Percentiles rank a stretch among this genome's conserved stretches.
Conservation (phyloP, 2,329 filamentous ascomycete species). For the Sphaerulina populicola region DNA sequence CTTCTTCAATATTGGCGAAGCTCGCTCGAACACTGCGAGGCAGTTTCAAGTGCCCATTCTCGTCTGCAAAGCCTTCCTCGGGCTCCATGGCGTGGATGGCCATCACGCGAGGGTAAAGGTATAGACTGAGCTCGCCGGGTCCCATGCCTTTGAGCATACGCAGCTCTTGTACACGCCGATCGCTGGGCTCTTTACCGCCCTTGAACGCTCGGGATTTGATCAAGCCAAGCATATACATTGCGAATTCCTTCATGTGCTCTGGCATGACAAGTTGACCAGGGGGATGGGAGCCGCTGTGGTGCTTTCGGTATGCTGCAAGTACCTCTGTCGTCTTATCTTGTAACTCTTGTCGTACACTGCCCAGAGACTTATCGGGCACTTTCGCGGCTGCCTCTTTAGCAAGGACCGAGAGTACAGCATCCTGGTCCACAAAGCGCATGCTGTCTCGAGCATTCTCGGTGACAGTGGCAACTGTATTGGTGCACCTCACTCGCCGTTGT, state of each 20-base stretch:
- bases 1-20: conserved; percentile 81
- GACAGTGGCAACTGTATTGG: conserved; percentile 86
- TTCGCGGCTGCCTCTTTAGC: conserved; percentile 92
- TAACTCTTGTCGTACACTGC: conserved; percentile 73
- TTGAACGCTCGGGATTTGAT: conserved; percentile 91
- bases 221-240: conserved; percentile 88
- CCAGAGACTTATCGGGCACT: conserved; percentile 62
- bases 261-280: conserved; percentile 90
- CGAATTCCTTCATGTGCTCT: conserved; percentile 90
- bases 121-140: conserved; percentile 73
- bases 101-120: conserved; percentile 91
- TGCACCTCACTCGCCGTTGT: conserved; percentile 82
- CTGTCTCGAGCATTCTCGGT: conserved; percentile 73
- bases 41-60: conserved; percentile 78
- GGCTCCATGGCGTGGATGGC: conserved; percentile 81
- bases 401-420: conserved; percentile 78
- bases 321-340: conserved; percentile 92
- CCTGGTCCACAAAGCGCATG: conserved; percentile 92
- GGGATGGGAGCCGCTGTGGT: conserved; percentile 78
- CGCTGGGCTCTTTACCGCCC: conserved; percentile 78
- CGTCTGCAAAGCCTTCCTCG: conserved; percentile 86
- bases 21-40: conserved; percentile 72
- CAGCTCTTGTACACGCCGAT: conserved; percentile 84
- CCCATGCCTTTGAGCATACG: conserved; percentile 85
- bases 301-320: conserved; percentile 82